A percentile compares a stretch with the other conserved stretches of the same genome.
phyloP scores from a whole-genome alignment of 441 rosid genomes.

The Mallotus repandus region DNA sequence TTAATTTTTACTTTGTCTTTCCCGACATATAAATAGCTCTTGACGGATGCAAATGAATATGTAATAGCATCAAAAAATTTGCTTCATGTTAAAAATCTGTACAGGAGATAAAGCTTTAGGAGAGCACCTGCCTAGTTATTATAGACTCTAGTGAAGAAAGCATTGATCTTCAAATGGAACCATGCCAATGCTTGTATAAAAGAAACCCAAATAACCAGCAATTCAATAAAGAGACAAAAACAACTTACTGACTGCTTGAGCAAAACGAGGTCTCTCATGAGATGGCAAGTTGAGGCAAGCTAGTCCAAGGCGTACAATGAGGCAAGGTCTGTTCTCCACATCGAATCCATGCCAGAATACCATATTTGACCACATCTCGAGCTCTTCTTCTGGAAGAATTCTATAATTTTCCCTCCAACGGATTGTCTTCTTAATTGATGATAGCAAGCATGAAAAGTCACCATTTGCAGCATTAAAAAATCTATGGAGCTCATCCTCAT shows the following conservation, averaged over 20 bases:
- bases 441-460: slow-evolving; percentile 59
- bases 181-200: slow-evolving; percentile 1
- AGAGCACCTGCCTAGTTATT: not conserved
- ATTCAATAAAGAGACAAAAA: slow-evolving; percentile 7
- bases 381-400: slow-evolving; percentile 79
- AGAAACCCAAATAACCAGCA: slow-evolving; percentile 4
- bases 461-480: slow-evolving; percentile 77
- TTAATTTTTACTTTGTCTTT: not conserved
- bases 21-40: not conserved
- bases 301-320: slow-evolving; percentile 78
- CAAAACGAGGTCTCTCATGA: slow-evolving; percentile 72
- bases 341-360: slow-evolving; percentile 97
- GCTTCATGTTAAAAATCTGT: not conserved
- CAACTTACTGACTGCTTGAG: slow-evolving; percentile 89
- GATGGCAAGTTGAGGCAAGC: slow-evolving; percentile 70
- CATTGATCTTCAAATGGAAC: slow-evolving; percentile 6
- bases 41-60: not conserved
- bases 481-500: slow-evolving; percentile 71
- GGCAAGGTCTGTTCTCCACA: slow-evolving; percentile 73
- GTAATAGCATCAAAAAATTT: not conserved
- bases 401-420: slow-evolving; percentile 86
- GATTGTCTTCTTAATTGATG: slow-evolving; percentile 79
- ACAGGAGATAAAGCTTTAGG: not conserved
- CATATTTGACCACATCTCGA: slow-evolving; percentile 72
- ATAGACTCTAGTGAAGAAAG: not conserved